phyloP scores from a whole-genome alignment of 2,329 filamentous ascomycete genomes.

The Diaporthe sp. region DNA sequence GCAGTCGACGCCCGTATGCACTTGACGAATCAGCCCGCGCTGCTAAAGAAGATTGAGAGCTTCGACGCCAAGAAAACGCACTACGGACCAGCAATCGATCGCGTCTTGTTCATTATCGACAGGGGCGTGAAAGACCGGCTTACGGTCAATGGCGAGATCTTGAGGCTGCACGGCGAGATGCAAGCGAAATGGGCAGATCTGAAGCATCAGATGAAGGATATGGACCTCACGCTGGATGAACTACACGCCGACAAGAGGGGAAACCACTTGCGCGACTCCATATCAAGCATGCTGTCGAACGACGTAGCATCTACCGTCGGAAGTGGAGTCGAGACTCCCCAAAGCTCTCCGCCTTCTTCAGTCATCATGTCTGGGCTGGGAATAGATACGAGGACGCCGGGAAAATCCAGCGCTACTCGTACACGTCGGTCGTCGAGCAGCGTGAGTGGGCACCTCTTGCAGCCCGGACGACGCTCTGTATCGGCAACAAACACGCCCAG shows the following conservation, averaged over 20 bases:
- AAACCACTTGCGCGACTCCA: slow-evolving; percentile 89
- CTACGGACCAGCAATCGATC: slow-evolving; percentile 92
- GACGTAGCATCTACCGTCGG: slow-evolving; percentile 77
- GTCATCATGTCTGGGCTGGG: slow-evolving; percentile 72
- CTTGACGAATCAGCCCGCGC: slow-evolving; percentile 76
- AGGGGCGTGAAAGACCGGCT: slow-evolving; percentile 96
- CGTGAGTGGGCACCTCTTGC: slow-evolving; percentile 60
- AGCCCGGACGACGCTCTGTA: slow-evolving; percentile 62
- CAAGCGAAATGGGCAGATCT: slow-evolving; percentile 84
- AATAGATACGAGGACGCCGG: slow-evolving; percentile 44
- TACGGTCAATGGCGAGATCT: slow-evolving; percentile 95
- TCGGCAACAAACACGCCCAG: slow-evolving; percentile 61
- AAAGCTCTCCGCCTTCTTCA: slow-evolving; percentile 75
- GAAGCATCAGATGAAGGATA: slow-evolving; percentile 81
- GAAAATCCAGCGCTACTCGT: slow-evolving; percentile 51
- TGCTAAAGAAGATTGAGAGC: slow-evolving; percentile 88
- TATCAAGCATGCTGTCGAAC: slow-evolving; percentile 91
- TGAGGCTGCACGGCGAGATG: slow-evolving; percentile 88
- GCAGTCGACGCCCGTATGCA: slow-evolving; percentile 82
- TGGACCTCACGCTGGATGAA: slow-evolving; percentile 83
- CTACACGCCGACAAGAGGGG: slow-evolving; percentile 73
- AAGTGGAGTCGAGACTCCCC: slow-evolving; percentile 79
- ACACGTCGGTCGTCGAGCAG: slow-evolving; percentile 60
- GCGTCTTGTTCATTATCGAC: slow-evolving; percentile 92
- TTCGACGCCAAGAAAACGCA: slow-evolving; percentile 97